Percentiles rank a stretch among this genome's conserved stretches.
Conservation (phyloP, 148 eudicot species). For the Rhododendron griersonianum region DNA sequence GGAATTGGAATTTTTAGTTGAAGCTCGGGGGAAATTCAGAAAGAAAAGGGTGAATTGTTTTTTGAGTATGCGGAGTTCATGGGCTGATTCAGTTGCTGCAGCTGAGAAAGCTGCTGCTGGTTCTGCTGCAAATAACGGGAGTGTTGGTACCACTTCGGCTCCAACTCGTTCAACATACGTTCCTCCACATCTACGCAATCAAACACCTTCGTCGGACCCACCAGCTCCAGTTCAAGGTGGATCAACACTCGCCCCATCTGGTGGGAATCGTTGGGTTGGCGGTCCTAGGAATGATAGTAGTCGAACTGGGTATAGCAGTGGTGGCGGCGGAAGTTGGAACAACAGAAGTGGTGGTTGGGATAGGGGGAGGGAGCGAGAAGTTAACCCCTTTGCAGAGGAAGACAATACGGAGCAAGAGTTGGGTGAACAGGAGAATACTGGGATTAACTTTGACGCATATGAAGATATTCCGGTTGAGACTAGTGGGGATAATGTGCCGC, state of each 20-base stretch:
- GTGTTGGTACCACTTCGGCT: conserved; percentile 11
- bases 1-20: conserved; percentile 1
- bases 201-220: conserved; percentile 20
- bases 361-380: conserved; percentile 42
- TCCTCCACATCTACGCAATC: conserved; percentile 50
- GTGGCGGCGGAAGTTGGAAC: conserved; percentile 41
- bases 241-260: conserved; percentile 7
- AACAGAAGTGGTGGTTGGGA: conserved; percentile 43
- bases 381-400: conserved; percentile 40
- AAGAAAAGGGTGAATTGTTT: conserved; percentile 9
- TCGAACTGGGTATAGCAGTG: conserved; percentile 8
- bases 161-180: conserved; percentile 28
- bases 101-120: conserved; percentile 32
- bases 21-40: neutral
- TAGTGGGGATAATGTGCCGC: conserved; percentile 49
- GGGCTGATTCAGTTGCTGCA: conserved; percentile 53
- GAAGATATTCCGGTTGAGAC: conserved; percentile 55
- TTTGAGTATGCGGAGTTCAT: conserved; percentile 41
- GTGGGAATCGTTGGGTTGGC: conserved; percentile 25
- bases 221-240: conserved; percentile 16
- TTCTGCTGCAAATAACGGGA: conserved; percentile 22
- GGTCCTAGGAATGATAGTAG: conserved; percentile 28
- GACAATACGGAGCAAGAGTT: conserved; percentile 20
- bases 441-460: conserved; percentile 46
- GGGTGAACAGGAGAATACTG: conserved; percentile 35